Conservation (phyloP, 305 asterid species). For the Salvia sclarea region DNA sequence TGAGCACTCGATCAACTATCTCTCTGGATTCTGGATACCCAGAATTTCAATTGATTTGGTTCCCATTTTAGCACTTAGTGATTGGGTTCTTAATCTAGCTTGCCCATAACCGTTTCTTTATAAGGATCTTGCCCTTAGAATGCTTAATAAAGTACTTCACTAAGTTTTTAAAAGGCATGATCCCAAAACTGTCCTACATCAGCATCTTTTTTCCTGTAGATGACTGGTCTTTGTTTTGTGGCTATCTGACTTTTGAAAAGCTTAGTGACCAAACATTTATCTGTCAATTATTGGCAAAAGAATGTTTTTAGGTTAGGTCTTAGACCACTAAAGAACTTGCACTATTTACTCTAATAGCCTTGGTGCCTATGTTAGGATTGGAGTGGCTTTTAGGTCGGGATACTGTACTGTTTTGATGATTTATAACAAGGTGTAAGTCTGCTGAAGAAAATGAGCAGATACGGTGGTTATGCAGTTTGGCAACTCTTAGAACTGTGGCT, state of each 20-base stretch:
- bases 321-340: not conserved
- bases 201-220: slow-evolving; percentile 23
- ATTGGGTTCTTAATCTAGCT: not conserved
- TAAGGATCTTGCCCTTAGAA: not conserved
- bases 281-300: not conserved
- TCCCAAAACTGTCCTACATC: slow-evolving; percentile 13
- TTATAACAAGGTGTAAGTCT: not conserved
- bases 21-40: slow-evolving; percentile 4
- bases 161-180: not conserved
- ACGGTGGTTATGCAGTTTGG: not conserved
- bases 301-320: not conserved
- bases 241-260: not conserved
- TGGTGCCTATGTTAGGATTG: not conserved
- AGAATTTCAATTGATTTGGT: slow-evolving; percentile 4
- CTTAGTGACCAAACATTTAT: not conserved
- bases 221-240: slow-evolving; percentile 3
- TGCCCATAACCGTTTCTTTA: not conserved
- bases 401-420: not conserved
- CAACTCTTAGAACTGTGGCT: not conserved
- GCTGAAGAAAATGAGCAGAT: not conserved
- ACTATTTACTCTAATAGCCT: not conserved
- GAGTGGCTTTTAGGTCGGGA: not conserved
- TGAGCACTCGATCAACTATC: not conserved
- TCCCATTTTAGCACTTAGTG: slow-evolving; percentile 11
- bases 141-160: not conserved